A percentile compares a stretch with the other conserved stretches of the same genome.
Conservation (phyloP, 2,329 filamentous ascomycete species). For the Claviceps sp. region DNA sequence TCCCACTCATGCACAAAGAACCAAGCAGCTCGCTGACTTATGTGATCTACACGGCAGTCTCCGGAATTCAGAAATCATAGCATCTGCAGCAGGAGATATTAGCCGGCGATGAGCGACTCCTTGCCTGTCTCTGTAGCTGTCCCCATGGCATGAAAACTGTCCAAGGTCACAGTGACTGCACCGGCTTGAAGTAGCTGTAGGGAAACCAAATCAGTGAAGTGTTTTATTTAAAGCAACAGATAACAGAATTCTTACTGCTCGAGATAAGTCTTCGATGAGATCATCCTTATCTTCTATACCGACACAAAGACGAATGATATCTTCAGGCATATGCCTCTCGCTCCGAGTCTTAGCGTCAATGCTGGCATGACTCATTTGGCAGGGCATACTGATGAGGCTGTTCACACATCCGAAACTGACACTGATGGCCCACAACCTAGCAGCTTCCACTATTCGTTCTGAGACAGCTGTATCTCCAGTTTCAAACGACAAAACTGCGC, state of each 20-base stretch:
- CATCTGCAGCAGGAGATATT: background rate
- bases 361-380: conserved; percentile 97
- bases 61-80: background rate
- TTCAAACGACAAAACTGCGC: conserved; percentile 91
- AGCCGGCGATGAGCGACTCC: background rate
- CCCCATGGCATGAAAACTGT: conserved; percentile 60
- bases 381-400: conserved; percentile 97
- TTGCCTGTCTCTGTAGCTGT: conserved; percentile 19
- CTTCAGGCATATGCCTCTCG: conserved; percentile 87
- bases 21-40: no score
- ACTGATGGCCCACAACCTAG: conserved; percentile 84
- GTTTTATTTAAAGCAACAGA: no score
- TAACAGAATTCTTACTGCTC: conserved; percentile 56
- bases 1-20: background rate
- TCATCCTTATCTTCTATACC: conserved; percentile 91
- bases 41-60: no score
- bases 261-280: conserved; percentile 80
- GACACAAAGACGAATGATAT: conserved; percentile 89
- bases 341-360: conserved; percentile 89
- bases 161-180: conserved; percentile 73
- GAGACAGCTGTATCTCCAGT: conserved; percentile 75
- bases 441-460: conserved; percentile 87
- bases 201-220: background rate
- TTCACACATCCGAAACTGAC: conserved; percentile 98
- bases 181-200: conserved; percentile 78